These are phyloP conservation scores for Zygosaccharomyces rouxii DNA, from an alignment of 805 yeast species.

Conservation along the genomic window DNA sequence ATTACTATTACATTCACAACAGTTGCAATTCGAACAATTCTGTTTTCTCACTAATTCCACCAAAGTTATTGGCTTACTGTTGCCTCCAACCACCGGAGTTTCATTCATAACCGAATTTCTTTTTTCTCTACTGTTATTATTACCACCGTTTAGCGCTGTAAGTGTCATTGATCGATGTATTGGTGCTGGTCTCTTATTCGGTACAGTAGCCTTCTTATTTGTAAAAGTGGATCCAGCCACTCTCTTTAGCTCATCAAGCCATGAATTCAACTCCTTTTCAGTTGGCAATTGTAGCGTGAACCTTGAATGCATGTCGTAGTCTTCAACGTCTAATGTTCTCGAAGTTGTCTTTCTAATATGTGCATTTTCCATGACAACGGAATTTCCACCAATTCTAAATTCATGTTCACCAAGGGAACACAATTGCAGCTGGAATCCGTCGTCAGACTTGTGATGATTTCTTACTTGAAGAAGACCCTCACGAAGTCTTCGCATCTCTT, in stretches of 20 bases:
- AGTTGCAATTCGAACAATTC: slow-evolving; percentile 53
- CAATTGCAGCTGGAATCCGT: neutral
- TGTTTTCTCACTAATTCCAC: slow-evolving; percentile 27
- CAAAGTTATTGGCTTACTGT: slow-evolving; percentile 2
- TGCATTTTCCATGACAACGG: neutral
- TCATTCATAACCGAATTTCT: no score
- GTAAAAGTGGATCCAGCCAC: neutral
- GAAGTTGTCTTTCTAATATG: slow-evolving; percentile 4
- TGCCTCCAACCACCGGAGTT: no score
- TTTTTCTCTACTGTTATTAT: neutral
- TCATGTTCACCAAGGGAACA: neutral
- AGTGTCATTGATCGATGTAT: slow-evolving; percentile 1
- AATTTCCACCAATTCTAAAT: neutral
- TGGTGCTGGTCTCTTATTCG: neutral
- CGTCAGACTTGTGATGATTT: neutral
- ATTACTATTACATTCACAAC: slow-evolving; percentile 74
- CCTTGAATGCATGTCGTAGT: slow-evolving; percentile 25
- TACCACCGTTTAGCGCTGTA: neutral
- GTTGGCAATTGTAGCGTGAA: slow-evolving; percentile 60
- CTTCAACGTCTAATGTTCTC: slow-evolving; percentile 6
- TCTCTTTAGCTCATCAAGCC: slow-evolving; percentile 32
- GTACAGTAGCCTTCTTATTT: neutral
- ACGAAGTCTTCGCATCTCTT: slow-evolving; percentile 1
- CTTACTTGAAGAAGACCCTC: neutral
- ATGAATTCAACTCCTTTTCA: slow-evolving; percentile 59